Evolutionary conservation across 164 flowering plant species (phyloP).

Genomic region (Taxillus chinensis): DNA sequence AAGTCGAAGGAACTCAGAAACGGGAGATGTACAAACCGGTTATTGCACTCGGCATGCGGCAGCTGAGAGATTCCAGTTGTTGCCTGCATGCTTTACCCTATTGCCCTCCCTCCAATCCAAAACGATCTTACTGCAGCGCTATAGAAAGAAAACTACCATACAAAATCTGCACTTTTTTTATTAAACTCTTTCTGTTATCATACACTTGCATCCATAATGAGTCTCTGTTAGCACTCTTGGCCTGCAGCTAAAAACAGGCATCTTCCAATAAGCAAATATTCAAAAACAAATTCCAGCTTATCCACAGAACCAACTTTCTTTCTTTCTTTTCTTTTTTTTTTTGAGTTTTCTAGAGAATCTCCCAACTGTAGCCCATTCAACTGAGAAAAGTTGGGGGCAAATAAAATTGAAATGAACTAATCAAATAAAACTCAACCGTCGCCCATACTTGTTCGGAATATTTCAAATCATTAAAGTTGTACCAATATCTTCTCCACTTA

Average conservation of each 20-base stretch:
- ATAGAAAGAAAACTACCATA: conserved; percentile 17
- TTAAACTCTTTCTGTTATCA: conserved; percentile 5
- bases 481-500: conserved; percentile 67
- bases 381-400: conserved; percentile 28
- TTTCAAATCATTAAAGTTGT: conserved; percentile 95
- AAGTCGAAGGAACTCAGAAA: background rate
- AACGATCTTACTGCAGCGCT: conserved; percentile 13
- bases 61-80: conserved; percentile 9
- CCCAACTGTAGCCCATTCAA: conserved; percentile 55
- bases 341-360: conserved; percentile 44
- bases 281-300: conserved; percentile 13
- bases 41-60: conserved; percentile 6
- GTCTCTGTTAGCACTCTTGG: conserved; percentile 3
- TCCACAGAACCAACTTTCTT: conserved; percentile 32
- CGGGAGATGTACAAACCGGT: conserved; percentile 11
- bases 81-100: conserved; percentile 18
- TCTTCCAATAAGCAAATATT: no score
- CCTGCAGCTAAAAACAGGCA: no score
- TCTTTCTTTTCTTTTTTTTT: conserved; percentile 11
- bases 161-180: conserved; percentile 24
- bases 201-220: conserved; percentile 24
- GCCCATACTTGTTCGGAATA: conserved; percentile 76
- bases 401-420: conserved; percentile 27
- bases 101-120: conserved; percentile 11
- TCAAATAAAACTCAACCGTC: background rate